Percentiles rank a stretch among this genome's conserved stretches.
phyloP scores from a whole-genome alignment of 192 early-diverging fungal species.

The Coemansia sp. region DNA sequence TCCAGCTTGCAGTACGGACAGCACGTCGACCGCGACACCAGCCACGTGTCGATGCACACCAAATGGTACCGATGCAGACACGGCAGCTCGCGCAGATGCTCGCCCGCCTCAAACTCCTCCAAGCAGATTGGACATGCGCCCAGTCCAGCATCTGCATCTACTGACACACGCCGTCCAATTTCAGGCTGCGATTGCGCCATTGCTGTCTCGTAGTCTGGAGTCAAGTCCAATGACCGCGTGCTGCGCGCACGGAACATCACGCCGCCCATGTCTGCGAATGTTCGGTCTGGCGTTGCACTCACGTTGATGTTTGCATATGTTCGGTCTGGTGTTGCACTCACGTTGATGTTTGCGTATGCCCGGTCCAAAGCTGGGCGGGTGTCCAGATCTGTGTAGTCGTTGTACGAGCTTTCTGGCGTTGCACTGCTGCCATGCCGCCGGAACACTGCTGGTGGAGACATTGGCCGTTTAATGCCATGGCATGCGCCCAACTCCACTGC shows the following conservation, averaged over 20 bases:
- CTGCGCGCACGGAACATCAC: constrained; percentile 27
- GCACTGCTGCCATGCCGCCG: constrained; percentile 22
- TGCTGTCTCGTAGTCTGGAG: constrained; percentile 2
- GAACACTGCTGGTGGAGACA: constrained; percentile 23
- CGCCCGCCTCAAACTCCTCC: constrained; percentile 63
- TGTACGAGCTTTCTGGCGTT: constrained; percentile 10
- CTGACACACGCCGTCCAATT: constrained; percentile 20
- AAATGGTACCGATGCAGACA: constrained; percentile 67
- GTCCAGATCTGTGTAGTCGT: neutral
- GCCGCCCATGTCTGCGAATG: constrained; percentile 6
- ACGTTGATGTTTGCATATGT: neutral
- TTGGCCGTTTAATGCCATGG: constrained; percentile 2
- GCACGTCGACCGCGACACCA: constrained; percentile 53
- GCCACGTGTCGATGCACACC: constrained; percentile 63
- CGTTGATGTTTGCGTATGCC: neutral
- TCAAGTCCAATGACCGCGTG: constrained; percentile 30
- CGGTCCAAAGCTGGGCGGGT: neutral
- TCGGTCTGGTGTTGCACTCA: neutral
- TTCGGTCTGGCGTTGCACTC: neutral
- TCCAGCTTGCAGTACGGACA: constrained; percentile 56
- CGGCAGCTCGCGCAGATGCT: constrained; percentile 61
- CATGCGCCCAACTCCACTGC: constrained; percentile 2
- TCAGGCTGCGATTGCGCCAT: constrained; percentile 36
- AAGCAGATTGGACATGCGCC: constrained; percentile 68
- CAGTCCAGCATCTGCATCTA: constrained; percentile 21